Base-by-base conservation (phyloP, 2,329 filamentous ascomycete genomes). In the Alternaria postmessia region DNA sequence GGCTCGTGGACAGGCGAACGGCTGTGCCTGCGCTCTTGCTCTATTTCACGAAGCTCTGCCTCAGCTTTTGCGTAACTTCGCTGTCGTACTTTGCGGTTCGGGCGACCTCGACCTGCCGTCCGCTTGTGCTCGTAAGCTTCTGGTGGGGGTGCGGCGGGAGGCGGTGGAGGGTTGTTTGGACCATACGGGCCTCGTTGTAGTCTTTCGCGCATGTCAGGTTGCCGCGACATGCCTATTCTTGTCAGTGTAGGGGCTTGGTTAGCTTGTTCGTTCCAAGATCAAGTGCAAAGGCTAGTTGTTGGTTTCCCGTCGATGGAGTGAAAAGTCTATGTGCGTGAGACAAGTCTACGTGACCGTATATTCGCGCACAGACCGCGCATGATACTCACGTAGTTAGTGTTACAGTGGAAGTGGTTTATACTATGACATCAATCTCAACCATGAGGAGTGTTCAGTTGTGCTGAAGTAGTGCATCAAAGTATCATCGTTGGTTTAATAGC, bases 121-220 rank as follows among this genome's bases (percentile, higher is more conserved):
- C 20, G 4, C 24, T 22, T 1, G 3, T 12, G 5, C 1, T n/a
- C 46, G 1, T 2, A 11, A 24, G 20, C 46, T 14, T 11, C 16
- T 5, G 32, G 51, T 4, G 62, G 55, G 16, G 47, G 39, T n/a
- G 26, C 39, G 18, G 34, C 14, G 36, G 62, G 53, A 24, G 62
- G 59, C 16, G 59, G 62, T 9, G 59, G 55, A 51, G 62, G 52
- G 22, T 57, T 59, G 32, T 44, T 14, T 26, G 46, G 51, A n/a
- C 58, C 54, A 20, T 61, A 64, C 1, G 51, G 51, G 28, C 54
- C 54, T 41, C 44, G 26, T 9, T 20, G 46, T 54, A 9, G 9
- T 38, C 18, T 20, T 22, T 18, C 14, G 7, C 30, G 16, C 30
- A 26, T 32, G 24, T 41, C 44, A 44, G 18, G 14, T 38, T 49